Conservation (phyloP, 345 rosid species). For the Camelina hispida region DNA sequence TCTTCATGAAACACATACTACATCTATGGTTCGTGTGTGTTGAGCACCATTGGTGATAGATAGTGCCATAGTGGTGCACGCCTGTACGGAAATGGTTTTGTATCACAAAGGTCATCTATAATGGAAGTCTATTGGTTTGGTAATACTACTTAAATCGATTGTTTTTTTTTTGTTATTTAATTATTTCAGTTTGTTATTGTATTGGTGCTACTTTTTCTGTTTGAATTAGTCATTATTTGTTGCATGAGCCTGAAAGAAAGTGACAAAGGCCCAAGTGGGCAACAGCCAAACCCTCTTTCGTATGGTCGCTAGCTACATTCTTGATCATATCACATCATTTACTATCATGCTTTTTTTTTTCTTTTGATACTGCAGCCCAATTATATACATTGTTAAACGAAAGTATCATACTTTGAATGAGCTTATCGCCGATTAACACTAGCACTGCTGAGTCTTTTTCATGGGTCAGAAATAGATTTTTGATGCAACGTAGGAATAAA, state of each 20-base stretch:
- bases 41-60: not conserved
- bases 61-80: no score
- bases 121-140: no score
- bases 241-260: constrained; percentile 14
- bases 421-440: not conserved
- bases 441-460: not conserved
- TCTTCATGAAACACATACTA: not conserved
- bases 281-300: constrained; percentile 14
- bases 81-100: no score
- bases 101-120: no score
- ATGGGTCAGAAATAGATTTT: not conserved
- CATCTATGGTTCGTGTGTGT: not conserved
- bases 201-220: constrained; percentile 2
- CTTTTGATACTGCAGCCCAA: not conserved
- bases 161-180: not conserved
- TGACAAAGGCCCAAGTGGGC: constrained; percentile 28
- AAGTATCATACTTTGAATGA: constrained; percentile 4
- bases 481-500: not conserved
- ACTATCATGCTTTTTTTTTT: not conserved
- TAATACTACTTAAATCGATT: not conserved
- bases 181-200: not conserved
- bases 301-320: constrained; percentile 7
- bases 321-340: constrained; percentile 21
- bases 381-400: not conserved
- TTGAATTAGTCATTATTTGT: constrained; percentile 3